These are phyloP conservation scores for Colletotrichum paranaense DNA, from an alignment of 2,329 filamentous ascomycete genomes.

Conservation along the genomic window DNA sequence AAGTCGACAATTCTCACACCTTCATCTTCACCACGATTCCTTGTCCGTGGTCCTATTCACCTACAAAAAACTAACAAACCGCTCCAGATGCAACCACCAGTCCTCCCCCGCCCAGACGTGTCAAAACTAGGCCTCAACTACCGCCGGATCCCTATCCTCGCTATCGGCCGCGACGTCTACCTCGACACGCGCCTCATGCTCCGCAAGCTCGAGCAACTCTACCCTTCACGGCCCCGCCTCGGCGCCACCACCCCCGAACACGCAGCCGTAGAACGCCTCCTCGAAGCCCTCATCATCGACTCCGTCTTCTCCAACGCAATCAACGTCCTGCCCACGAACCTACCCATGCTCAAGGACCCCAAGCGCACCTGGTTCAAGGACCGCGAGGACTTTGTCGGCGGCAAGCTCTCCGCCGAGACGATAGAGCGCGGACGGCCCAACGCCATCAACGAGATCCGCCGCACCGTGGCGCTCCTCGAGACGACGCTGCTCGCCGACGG, in stretches of 20 bases:
- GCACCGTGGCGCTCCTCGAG: constrained; percentile 70
- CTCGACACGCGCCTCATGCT: constrained; percentile 77
- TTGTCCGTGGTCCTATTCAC: too few species aligned
- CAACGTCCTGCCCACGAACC: constrained; percentile 66
- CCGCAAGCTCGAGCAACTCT: constrained; percentile 68
- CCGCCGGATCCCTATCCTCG: constrained; percentile 75
- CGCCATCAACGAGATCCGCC: constrained; percentile 64
- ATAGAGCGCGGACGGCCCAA: constrained; percentile 56
- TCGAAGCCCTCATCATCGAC: constrained; percentile 68
- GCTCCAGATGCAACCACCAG: constrained; percentile 71
- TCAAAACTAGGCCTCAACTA: constrained; percentile 71
- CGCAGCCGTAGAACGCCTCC: constrained; percentile 62
- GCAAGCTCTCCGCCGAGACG: constrained; percentile 39
- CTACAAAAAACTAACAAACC: constrained; percentile 1
- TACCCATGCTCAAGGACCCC: constrained; percentile 66
- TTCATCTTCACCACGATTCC: background rate
- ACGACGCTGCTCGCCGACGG: constrained; percentile 72
- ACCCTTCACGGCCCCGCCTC: constrained; percentile 54
- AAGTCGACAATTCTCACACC: constrained; percentile 44
- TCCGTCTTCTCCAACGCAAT: constrained; percentile 66
- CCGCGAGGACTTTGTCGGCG: constrained; percentile 52
- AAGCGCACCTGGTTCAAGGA: constrained; percentile 71
- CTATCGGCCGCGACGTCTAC: constrained; percentile 76
- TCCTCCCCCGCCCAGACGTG: constrained; percentile 75
- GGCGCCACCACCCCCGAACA: constrained; percentile 52